phyloP scores from a whole-genome alignment of 495 filamentous ascomycete genomes.

The Sordaria brevicollis region DNA sequence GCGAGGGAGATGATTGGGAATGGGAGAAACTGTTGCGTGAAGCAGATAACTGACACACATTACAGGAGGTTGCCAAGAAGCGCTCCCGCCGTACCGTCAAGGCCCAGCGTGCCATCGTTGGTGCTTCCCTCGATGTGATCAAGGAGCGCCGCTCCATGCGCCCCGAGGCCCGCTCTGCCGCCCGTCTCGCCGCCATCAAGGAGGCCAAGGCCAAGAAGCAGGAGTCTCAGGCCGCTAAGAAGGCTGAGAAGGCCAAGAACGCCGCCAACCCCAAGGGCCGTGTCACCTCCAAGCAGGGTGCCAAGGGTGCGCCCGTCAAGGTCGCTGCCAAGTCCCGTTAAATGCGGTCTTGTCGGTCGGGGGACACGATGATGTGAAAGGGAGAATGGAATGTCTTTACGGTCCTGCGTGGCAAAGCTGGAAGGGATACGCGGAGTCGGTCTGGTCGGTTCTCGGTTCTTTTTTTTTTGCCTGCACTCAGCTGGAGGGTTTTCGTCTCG shows the following conservation, averaged over 20 bases:
- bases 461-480: constrained; percentile 16
- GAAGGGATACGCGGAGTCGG: constrained; percentile 25
- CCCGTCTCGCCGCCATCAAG: constrained; percentile 83
- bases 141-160: constrained; percentile 93
- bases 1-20: not conserved
- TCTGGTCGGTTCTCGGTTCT: constrained; percentile 26
- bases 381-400: constrained; percentile 14
- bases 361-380: constrained; percentile 8
- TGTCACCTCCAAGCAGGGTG: constrained; percentile 92
- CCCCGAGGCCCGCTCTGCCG: constrained; percentile 88
- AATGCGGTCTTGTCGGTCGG: constrained; percentile 19
- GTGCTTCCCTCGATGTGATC: constrained; percentile 97
- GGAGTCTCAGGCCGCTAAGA: constrained; percentile 80
- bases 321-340: constrained; percentile 82
- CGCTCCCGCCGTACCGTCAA: constrained; percentile 97
- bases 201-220: constrained; percentile 96
- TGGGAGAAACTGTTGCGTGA: not conserved
- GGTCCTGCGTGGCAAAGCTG: constrained; percentile 13
- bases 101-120: constrained; percentile 96
- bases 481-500: constrained; percentile 18
- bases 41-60: constrained; percentile 32
- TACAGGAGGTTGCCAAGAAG: constrained; percentile 98
- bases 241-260: constrained; percentile 97
- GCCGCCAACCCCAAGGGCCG: constrained; percentile 59
- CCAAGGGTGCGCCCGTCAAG: constrained; percentile 83